Evolutionary conservation across 257 asterid genomes (phyloP), one percentile per base, ranked within the genome.

Genomic region (Fraxinus pennsylvanica): DNA sequence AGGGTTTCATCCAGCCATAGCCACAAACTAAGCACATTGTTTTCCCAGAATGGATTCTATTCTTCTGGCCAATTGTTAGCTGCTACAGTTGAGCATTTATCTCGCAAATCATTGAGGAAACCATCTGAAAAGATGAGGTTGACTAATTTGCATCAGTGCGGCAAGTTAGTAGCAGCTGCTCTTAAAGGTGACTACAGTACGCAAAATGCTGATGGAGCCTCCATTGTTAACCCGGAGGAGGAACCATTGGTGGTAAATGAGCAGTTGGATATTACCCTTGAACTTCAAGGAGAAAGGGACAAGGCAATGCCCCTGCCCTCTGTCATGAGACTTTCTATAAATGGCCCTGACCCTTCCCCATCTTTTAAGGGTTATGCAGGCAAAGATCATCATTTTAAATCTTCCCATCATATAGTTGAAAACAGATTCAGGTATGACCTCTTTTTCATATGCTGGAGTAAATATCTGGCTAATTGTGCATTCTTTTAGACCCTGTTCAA

Each of bases 161-260:
- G 91, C 80, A 90, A 90, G 81, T 87, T 96, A 82, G 94, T 96
- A 65, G 88, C 88, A 45, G 89, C 91, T 76, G 97, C 97, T 47
- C 89, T 96, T 57, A 63, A 76, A 79, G 75, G 81, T 59, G 83
- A 76, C 75, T 63, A 71, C 65, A 74, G 74, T 84, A 81, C 38
- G 73, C 84, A 74, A 76, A 70, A 71, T 71, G 89, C 72, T 35
- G 85, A 81, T 54, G 74, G 77, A 33, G 74, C 52, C 68, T 65
- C 89, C 4, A 68, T 70, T 66, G 25, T 57, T 74, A 85, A 82
- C 80, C 87, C 68, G 79, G 74, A 80, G 82, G 90, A 86, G 72
- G 92, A 83, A 72, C 79, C 65, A 76, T 70, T 84, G 39, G 77
- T 74, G 27, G 81, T 73, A 72, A 77, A 86, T 70, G 98, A 93